Base-by-base conservation (phyloP, 2,329 filamentous ascomycete species). In the Epichloe festucae region DNA sequence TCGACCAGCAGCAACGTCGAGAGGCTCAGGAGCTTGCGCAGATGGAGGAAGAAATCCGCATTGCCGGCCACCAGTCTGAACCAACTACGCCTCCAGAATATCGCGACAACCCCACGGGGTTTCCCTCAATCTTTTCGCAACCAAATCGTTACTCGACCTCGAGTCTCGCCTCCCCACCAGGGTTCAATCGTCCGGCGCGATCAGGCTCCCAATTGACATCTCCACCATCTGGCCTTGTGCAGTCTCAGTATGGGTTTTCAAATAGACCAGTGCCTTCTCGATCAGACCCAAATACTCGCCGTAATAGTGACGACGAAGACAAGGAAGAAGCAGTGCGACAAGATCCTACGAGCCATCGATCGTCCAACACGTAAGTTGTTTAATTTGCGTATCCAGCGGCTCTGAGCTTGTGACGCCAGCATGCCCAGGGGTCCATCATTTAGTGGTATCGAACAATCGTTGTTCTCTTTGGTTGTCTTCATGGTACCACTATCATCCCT, bases 31-130 rank as follows among this genome's bases (percentile, higher is more conserved):
- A 95, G 64, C 82, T 95, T 61, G 82, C 85, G 53, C 83, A 87
- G 65, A 86, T 97, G 72, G 85, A 89, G 62, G 84, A 89, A 59
- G 76, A 94, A 52, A 75, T 76, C 53, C 65, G 75, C 60, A 69
- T 75, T 55, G 75, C 81, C 54, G 87, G 87, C 50, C 86, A 90
- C 61, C 87, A 94, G 65, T 95, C 88, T 60, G 91, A 97, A 70
- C 93, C 93, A 15, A 96, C 93, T 2, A 98, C 93, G 21, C 93
- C 93, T 21, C 93, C 93, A 35, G 93, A 97, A 67, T 91, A 93
- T 67, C 84, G 83, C 60, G 89, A 95, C 57, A 81, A 71, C 53
- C 41, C 53, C 7, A 74, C 80, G 55, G 84, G 84, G 43, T 91
- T 95, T 62, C 82, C 86, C 52, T 82, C 82, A 61, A 82, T 86